phyloP scores from a whole-genome alignment of 371 early-diverging fungal species.

The Fennellomyces sp. region DNA sequence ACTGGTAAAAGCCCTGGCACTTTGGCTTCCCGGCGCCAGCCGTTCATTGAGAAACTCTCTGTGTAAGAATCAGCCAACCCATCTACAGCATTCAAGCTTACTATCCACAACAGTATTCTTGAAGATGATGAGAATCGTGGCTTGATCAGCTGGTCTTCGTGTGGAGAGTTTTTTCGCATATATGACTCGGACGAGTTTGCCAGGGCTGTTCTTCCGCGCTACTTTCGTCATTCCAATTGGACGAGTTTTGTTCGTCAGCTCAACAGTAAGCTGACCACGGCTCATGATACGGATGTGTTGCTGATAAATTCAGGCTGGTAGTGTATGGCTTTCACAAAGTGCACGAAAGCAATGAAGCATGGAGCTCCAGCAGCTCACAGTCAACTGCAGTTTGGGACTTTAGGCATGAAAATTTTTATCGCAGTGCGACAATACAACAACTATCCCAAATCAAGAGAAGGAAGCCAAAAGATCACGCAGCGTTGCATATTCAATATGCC shows the following conservation, averaged over 20 bases:
- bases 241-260: conserved; percentile 16
- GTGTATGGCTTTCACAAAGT: conserved; percentile 14
- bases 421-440: neutral
- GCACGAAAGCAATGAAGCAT: neutral
- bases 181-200: conserved; percentile 5
- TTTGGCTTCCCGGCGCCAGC: neutral
- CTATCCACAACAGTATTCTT: conserved; percentile 3
- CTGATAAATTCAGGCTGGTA: neutral
- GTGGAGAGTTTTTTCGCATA: conserved; percentile 5
- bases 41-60: neutral
- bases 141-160: conserved; percentile 3
- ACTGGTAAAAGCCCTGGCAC: neutral
- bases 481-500: neutral
- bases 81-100: neutral
- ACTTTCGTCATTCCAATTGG: conserved; percentile 12
- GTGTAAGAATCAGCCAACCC: neutral
- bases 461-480: neutral
- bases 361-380: neutral
- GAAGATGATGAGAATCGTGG: neutral
- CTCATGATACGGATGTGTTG: neutral
- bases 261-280: conserved; percentile 2
- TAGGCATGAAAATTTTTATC: neutral
- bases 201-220: conserved; percentile 7
- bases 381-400: neutral
- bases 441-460: neutral